Evolutionary conservation across 805 yeast species (phyloP), one percentile per base, ranked within the genome.

Genomic region (Candida cerambycidarum): DNA sequence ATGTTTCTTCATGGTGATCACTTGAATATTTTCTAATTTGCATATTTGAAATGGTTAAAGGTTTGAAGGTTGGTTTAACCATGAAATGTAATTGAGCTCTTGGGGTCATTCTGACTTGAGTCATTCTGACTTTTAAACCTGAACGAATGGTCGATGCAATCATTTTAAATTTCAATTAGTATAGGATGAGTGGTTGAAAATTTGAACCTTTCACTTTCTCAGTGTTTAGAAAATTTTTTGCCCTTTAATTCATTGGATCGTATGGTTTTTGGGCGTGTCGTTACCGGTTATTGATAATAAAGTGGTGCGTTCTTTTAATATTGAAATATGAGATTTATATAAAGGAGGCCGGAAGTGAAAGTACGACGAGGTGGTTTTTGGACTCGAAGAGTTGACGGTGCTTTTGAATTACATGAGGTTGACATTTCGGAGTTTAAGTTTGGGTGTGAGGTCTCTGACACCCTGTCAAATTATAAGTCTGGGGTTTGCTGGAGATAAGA

Each of bases 1-100:
- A 90, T 42, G 96, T 82, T 75, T 89, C 97, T 65, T 87, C 96
- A 54, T 83, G 87, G 63, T 87, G 95, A 55, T 75, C 83, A 45
- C 73, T 78, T 42, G 95, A 85, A 78, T 86, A 89, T 58, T 75
- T 75, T 80, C 97, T 81, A 38, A 66, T 48, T 32, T 36, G 43
- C 14, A 67, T 44, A 59, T 59, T 24, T 31, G 21, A 46, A 44
- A 38, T 44, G 11, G 19, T 28, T 31, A 31, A 30, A 4, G 42
- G 42, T 31, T 16, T 30, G 24, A 21, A 23, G n/a, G 13, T 23
- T 18, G 24, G 23, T n/a, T 13, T 36, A 7, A 27, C 23, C 46
- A 34, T 24, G 21, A 23, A 34, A 34, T 34, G 38, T 21, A 34
- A 21, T 34, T 34, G 38, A 24, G 58, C 49, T 47, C 58, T 57